These are phyloP conservation scores for Lasiodiplodia gonubiensis DNA, from an alignment of 2,329 filamentous ascomycete genomes.

Conservation along the genomic window DNA sequence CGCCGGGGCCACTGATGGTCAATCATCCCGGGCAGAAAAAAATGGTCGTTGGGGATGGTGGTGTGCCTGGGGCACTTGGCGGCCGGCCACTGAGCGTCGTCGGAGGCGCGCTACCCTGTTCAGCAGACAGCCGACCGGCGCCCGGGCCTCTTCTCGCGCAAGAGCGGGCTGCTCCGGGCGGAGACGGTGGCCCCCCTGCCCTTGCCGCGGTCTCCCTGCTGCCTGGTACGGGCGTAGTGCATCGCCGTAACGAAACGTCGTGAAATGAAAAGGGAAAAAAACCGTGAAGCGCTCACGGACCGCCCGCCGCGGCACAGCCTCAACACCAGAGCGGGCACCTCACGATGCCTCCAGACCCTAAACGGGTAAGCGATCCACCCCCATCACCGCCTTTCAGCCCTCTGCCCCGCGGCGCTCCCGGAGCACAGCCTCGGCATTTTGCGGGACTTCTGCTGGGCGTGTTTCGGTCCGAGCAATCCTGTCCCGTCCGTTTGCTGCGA, in stretches of 20 bases:
- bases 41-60: constrained; percentile 10
- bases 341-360: constrained; percentile 18
- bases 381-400: constrained; percentile 10
- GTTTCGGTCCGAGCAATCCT: constrained; percentile 10
- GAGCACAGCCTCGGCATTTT: neutral
- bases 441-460: neutral
- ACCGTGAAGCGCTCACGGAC: constrained; percentile 8
- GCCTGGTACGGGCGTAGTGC: constrained; percentile 18
- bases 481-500: neutral
- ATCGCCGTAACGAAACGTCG: constrained; percentile 7
- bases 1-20: constrained; percentile 20
- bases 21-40: constrained; percentile 3
- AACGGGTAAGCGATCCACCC: constrained; percentile 3
- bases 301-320: constrained; percentile 8
- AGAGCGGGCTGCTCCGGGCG: constrained; percentile 10
- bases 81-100: constrained; percentile 17
- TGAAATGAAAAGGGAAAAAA: constrained; percentile 17
- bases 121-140: constrained; percentile 10
- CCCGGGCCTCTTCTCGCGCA: constrained; percentile 13
- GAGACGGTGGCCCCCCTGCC: constrained; percentile 14
- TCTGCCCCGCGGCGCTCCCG: constrained; percentile 7
- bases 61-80: constrained; percentile 9
- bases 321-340: constrained; percentile 19
- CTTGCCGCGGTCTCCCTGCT: constrained; percentile 9
- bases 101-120: constrained; percentile 8